Evolutionary conservation across 352 stramenopile genomes (phyloP), one percentile per base, ranked within the genome.

Genomic region (Pythium pyrilobum): DNA sequence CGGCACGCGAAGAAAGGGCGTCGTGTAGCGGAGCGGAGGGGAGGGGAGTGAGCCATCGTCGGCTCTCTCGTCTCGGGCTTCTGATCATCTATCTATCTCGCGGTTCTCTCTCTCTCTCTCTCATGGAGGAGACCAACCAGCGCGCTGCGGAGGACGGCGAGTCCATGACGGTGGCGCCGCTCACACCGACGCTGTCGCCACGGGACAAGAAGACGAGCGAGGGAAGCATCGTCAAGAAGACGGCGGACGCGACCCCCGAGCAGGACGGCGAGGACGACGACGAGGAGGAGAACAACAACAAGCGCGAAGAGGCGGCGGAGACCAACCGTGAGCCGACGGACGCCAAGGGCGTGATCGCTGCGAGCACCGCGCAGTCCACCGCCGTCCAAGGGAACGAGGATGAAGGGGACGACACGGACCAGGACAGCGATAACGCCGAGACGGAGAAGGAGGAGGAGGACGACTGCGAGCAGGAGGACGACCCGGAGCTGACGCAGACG

Each of bases 381-480:
- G 8, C 42, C 13, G 41, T 4, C 24, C 24, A n/a, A 9, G n/a
- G 24, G 21, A n/a, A 28, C 16, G 31, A 25, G 16, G 37, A 12
- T 13, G 48, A 48, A 1, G 37, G 15, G 16, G 36, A 41, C 15
- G 32, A 23, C 7, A 45, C 21, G 33, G 52, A 39, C 11, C 38
- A 18, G 33, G 45, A 52, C 52, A 59, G 52, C 37, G 53, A 61
- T 44, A 55, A 44, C 27, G 53, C 43, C 21, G 45, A 56, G 55
- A 63, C 55, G 25, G 53, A 61, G 43, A 53, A 61, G 41, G 55
- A 63, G 32, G 44, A 62, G 12, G 53, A 62, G 13, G 51, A 45
- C 29, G 41, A 51, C 8, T 20, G n/a, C 51, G 51, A 59, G 31
- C 24, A 52, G 18, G 25, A 52, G 5, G 46, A 44, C 24, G 44